Conservation (phyloP, 2,329 filamentous ascomycete species). For the Fonsecaea nubica region DNA sequence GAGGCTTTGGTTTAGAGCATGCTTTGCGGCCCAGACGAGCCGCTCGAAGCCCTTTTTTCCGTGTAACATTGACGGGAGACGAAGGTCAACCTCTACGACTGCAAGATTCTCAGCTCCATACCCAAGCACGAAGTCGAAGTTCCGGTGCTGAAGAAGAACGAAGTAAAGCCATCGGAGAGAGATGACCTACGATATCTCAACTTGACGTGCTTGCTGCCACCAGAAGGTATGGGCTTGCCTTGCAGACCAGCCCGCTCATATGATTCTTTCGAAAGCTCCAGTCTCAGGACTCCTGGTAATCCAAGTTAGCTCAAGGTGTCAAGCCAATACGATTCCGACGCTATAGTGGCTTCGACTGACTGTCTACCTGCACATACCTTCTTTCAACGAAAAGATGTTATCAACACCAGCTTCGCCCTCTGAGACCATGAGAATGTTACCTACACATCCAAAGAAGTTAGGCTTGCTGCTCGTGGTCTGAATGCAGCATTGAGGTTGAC, state of each 20-base stretch:
- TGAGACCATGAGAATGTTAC: conserved; percentile 82
- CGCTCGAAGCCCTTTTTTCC: conserved; percentile 85
- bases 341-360: background rate
- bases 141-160: background rate
- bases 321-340: background rate
- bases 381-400: conserved; percentile 72
- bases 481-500: background rate
- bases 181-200: conserved; percentile 70
- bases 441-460: conserved; percentile 50
- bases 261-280: conserved; percentile 79
- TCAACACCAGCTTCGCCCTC: conserved; percentile 74
- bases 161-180: background rate
- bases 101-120: background rate
- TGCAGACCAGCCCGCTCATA: conserved; percentile 84
- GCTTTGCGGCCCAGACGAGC: conserved; percentile 77
- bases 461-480: background rate
- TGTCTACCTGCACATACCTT: conserved; percentile 60
- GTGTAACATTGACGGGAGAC: conserved; percentile 75
- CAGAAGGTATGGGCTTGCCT: conserved; percentile 66
- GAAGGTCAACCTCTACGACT: conserved; percentile 81
- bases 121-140: background rate
- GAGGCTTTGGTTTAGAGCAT: conserved; percentile 67
- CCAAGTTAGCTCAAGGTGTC: background rate
- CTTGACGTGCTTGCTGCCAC: conserved; percentile 68
- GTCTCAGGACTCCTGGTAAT: conserved; percentile 67